A percentile compares a stretch with the other conserved stretches of the same genome.
phyloP scores from a whole-genome alignment of 345 rosid species.

The Erodium maritimum region DNA sequence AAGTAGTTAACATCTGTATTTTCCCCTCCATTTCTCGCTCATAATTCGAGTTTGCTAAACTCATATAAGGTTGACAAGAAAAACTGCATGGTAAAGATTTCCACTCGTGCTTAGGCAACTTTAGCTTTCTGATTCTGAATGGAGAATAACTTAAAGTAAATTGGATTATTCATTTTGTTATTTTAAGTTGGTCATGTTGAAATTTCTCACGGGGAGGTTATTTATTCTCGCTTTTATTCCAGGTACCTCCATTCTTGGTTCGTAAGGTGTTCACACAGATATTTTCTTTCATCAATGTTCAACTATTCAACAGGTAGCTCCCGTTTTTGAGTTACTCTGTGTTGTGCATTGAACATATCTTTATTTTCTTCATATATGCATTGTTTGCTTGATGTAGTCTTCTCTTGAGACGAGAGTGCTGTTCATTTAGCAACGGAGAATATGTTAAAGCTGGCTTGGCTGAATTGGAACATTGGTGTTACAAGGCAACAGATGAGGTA shows the following conservation, averaged over 20 bases:
- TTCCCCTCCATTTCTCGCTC: no score
- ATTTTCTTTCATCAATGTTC: slow-evolving; percentile 94
- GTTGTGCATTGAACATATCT: neutral
- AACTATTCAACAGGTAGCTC: slow-evolving; percentile 75
- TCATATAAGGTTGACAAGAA: no score
- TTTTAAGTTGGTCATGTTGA: no score
- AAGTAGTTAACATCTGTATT: slow-evolving; percentile 8
- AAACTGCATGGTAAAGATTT: no score
- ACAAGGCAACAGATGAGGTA: slow-evolving; percentile 92
- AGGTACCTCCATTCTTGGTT: slow-evolving; percentile 94
- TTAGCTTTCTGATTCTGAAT: no score
- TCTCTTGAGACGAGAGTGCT: slow-evolving; percentile 77
- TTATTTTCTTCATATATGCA: neutral
- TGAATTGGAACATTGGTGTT: slow-evolving; percentile 94
- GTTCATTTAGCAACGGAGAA: slow-evolving; percentile 94
- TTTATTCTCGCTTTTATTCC: slow-evolving; percentile 9
- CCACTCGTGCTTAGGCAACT: no score
- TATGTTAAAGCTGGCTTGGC: slow-evolving; percentile 87
- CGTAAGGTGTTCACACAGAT: slow-evolving; percentile 92
- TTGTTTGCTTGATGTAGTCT: slow-evolving; percentile 33
- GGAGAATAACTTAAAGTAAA: no score
- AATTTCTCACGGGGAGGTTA: no score
- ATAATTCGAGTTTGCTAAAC: no score
- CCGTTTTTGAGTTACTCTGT: neutral
- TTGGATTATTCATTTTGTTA: no score